Base-by-base conservation (phyloP, 2,329 filamentous ascomycete species). In the Alternaria sp. region DNA sequence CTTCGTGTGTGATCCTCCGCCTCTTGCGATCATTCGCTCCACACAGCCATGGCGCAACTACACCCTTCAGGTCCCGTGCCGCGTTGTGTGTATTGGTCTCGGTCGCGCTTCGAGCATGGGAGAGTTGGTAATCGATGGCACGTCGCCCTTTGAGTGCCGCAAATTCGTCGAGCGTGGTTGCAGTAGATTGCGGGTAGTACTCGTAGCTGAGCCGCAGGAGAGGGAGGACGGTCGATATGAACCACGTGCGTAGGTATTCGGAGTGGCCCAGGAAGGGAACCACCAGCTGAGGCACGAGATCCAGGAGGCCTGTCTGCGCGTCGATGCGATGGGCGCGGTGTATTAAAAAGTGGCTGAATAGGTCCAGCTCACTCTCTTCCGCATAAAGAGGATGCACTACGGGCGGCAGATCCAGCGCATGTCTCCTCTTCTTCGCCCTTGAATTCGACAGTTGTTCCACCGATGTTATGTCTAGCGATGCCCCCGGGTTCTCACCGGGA, bases 1-100 rank as follows among this genome's bases (percentile, higher is more conserved):
- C 70, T 15, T 70, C 70, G 15, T 51, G 59, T 54, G 81, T 81
- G 13, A 86, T 73, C 67, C 81, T 86, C 60, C 76, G 80, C 66
- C 80, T 76, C 63, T 85, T 86, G 82, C 90, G 89, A 57, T 89
- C 86, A 19, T 80, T 84, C 54, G 88, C 84, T 49, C 88, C 88
- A 71, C 91, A 89, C 52, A 93, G 82, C 91, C 91, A 95, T 3
- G 92, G 91, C 0, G 89, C 89, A 54, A 94, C 81, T 40, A 94
- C 74, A 0, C 89, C 87, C 65, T 87, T 87, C 59, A 94, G 74
- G 73, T 93, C 91, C 60, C 90, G 86, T 1, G 87, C 88, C 51
- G 90, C 66, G 57, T 72, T 63, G 75, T 40, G 83, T 75, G 1
- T 67, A 57, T 67, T 71, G 30, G 44, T 28, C 44, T 30, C 59